Percentiles rank a stretch among this genome's conserved stretches.
Evolutionary conservation across 495 filamentous ascomycete genomes (phyloP).

Genomic region (Aspergillus cristatus): DNA sequence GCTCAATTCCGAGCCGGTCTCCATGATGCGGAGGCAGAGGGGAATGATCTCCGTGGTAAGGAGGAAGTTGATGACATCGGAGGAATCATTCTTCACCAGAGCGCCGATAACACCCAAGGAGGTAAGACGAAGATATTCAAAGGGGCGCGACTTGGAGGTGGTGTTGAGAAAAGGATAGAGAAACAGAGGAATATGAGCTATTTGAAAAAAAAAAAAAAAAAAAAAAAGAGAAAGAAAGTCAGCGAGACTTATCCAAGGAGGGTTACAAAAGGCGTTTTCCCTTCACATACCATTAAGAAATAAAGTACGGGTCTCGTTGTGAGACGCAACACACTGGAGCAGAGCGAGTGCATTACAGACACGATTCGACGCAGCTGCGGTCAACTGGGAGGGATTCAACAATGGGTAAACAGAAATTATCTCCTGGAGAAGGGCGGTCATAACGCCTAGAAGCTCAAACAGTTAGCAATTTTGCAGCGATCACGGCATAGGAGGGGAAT

Average conservation of each 20-base stretch:
- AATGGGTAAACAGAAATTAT: constrained; percentile 98
- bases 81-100: constrained; percentile 97
- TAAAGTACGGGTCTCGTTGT: constrained; percentile 87
- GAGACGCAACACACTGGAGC: constrained; percentile 94
- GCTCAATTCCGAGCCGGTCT: constrained; percentile 95
- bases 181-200: constrained; percentile 97
- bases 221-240: background rate
- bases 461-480: constrained; percentile 1
- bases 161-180: constrained; percentile 99
- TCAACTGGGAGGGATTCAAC: constrained; percentile 92
- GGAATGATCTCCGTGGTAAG: constrained; percentile 98
- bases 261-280: background rate
- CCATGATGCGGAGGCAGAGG: constrained; percentile 97
- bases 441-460: constrained; percentile 60
- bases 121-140: constrained; percentile 95
- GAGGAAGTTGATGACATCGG: constrained; percentile 97
- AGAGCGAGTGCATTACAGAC: constrained; percentile 97
- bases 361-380: constrained; percentile 89
- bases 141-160: constrained; percentile 94
- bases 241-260: constrained; percentile 2
- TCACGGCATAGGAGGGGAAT: constrained; percentile 3
- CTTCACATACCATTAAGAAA: constrained; percentile 73
- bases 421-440: constrained; percentile 95
- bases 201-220: background rate
- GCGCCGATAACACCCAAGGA: constrained; percentile 98